Evolutionary conservation across 2,329 filamentous ascomycete species (phyloP).

Genomic region (Botrytis squamosa): DNA sequence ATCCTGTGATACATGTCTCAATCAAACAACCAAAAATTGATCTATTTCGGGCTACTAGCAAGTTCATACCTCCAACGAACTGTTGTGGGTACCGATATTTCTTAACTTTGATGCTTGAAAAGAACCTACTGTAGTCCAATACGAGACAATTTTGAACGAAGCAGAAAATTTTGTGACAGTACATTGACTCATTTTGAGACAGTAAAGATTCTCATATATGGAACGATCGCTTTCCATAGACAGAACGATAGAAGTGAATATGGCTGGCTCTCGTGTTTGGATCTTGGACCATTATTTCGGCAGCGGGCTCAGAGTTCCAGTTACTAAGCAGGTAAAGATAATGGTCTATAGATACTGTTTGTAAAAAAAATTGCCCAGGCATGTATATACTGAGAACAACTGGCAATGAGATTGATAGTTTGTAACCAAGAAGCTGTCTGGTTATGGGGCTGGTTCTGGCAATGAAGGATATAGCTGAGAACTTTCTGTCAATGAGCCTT

Average conservation of each 20-base stretch:
- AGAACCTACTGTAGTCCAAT: neutral
- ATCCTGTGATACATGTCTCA: neutral
- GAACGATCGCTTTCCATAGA: neutral
- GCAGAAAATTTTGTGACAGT: neutral
- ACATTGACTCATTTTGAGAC: neutral
- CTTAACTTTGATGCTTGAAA: neutral
- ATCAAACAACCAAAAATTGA: neutral
- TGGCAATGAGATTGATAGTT: neutral
- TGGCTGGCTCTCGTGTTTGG: neutral
- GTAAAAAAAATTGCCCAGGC: neutral
- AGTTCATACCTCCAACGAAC: neutral
- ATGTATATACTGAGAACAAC: neutral
- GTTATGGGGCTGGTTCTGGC: neutral
- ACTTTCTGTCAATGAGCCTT: neutral
- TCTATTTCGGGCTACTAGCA: neutral
- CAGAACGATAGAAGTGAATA: neutral
- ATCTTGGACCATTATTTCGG: neutral
- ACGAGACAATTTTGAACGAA: neutral
- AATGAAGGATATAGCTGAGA: neutral
- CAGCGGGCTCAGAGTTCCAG: neutral
- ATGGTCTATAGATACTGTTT: neutral
- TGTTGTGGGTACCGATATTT: neutral
- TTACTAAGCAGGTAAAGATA: neutral
- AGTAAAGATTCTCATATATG: neutral
- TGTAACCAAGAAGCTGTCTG: neutral